phyloP scores from a whole-genome alignment of 2,329 filamentous ascomycete genomes.

The Coniella lustricola region DNA sequence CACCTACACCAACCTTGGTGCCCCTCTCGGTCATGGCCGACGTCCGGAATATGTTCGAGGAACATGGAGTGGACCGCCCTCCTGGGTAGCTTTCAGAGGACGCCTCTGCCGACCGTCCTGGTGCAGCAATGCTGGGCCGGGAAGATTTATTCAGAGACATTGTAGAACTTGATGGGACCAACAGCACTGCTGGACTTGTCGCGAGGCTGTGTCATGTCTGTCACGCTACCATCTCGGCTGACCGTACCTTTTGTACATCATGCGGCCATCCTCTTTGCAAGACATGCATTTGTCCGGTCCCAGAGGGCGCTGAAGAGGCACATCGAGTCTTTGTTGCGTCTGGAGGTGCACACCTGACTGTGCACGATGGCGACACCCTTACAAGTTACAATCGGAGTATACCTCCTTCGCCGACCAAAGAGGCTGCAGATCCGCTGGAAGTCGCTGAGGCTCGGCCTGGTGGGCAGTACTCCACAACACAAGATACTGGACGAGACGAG shows the following conservation, averaged over 20 bases:
- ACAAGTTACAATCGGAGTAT: conserved; percentile 15
- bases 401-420: conserved; percentile 2
- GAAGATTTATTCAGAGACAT: conserved; percentile 17
- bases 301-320: conserved; percentile 18
- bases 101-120: conserved; percentile 15
- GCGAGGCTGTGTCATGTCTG: conserved; percentile 43
- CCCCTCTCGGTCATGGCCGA: conserved; percentile 22
- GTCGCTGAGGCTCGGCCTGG: not conserved
- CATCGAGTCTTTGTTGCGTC: conserved; percentile 18
- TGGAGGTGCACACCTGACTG: conserved; percentile 11
- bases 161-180: conserved; percentile 27
- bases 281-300: conserved; percentile 35
- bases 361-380: conserved; percentile 14
- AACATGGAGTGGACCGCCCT: conserved; percentile 39
- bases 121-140: not conserved
- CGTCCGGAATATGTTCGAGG: conserved; percentile 40
- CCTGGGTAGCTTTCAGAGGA: conserved; percentile 39
- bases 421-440: not conserved
- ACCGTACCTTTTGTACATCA: conserved; percentile 34
- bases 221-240: conserved; percentile 29
- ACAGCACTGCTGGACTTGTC: not conserved
- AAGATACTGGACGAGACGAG: not conserved
- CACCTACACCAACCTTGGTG: not conserved
- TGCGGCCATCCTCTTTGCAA: conserved; percentile 46
- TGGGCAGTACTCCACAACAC: not conserved